These are phyloP conservation scores for Pelargonium citronellum DNA, from an alignment of 441 rosid genomes.

Conservation along the genomic window DNA sequence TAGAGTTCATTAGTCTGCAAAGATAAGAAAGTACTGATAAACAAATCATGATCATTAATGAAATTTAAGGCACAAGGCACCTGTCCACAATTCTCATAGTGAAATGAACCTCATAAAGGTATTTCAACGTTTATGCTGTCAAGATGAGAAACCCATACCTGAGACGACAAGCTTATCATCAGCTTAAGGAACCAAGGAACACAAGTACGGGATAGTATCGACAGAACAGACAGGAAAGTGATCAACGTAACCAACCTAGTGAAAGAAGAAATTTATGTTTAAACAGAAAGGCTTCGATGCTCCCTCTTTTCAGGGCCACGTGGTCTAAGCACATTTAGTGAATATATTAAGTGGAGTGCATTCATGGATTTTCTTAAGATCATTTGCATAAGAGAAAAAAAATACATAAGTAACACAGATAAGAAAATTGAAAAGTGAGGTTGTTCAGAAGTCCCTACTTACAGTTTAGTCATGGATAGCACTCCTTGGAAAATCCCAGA, in stretches of 20 bases:
- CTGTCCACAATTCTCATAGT: neutral
- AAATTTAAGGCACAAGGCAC: neutral
- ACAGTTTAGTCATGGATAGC: slow-evolving; percentile 30
- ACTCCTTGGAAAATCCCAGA: slow-evolving; percentile 32
- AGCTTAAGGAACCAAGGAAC: slow-evolving; percentile 30
- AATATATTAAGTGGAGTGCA: neutral
- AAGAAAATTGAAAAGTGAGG: neutral
- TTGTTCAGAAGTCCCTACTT: slow-evolving; percentile 6
- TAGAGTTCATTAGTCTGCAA: slow-evolving; percentile 31
- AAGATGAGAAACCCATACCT: slow-evolving; percentile 13
- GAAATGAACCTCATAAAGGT: neutral
- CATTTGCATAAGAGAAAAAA: neutral
- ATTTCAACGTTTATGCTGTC: neutral
- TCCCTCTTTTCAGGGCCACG: too few relatives aligned
- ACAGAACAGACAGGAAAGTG: slow-evolving; percentile 21
- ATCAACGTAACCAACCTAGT: slow-evolving; percentile 24
- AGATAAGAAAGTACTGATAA: neutral
- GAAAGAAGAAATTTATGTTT: neutral
- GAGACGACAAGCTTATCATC: slow-evolving; percentile 28
- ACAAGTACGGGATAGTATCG: slow-evolving; percentile 26
- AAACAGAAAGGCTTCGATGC: neutral
- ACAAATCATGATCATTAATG: neutral
- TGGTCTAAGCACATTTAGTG: too few relatives aligned
- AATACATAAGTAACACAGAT: neutral
- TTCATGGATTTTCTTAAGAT: neutral